Percentiles rank a stretch among this genome's conserved stretches.
These are phyloP conservation scores for Cyberlindnera euphorbiiphila DNA, from an alignment of 805 yeast genomes.

Conservation along the genomic window DNA sequence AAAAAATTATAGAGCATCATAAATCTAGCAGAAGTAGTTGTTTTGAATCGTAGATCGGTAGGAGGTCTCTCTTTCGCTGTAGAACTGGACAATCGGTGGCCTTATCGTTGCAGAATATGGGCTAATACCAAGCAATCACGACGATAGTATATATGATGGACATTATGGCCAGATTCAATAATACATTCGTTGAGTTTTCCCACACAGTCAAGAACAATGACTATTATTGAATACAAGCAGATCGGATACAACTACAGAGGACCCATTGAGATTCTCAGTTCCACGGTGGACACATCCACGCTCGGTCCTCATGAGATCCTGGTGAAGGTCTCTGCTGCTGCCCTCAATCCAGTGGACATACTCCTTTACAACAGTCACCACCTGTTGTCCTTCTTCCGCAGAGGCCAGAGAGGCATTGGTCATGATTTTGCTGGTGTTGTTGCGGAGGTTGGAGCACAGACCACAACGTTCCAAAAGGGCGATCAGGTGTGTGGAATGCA, in stretches of 20 bases:
- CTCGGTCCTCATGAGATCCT: conserved; percentile 38
- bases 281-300: conserved; percentile 8
- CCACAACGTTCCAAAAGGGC: conserved; percentile 41
- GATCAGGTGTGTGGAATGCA: conserved; percentile 48
- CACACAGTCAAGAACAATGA: too few species aligned
- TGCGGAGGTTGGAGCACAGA: conserved; percentile 43
- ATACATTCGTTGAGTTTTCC: too few species aligned
- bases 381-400: conserved; percentile 28
- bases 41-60: too few species aligned
- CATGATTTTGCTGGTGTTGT: conserved; percentile 53
- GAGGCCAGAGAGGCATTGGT: conserved; percentile 38
- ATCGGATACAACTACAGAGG: conserved; percentile 16
- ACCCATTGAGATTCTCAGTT: conserved; percentile 10
- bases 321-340: conserved; percentile 44
- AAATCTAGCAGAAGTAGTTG: too few species aligned
- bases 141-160: too few species aligned
- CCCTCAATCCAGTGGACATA: conserved; percentile 57
- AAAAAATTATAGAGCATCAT: too few species aligned
- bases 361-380: conserved; percentile 33
- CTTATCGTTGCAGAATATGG: too few species aligned
- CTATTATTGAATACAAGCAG: conserved; percentile 8
- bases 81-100: too few species aligned
- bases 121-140: too few species aligned
- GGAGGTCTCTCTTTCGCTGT: too few species aligned
- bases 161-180: too few species aligned